Percentiles rank a stretch among this genome's conserved stretches.
These are phyloP conservation scores for Calonectria pseudoturangicola DNA, from an alignment of 2,329 filamentous ascomycete species.

Conservation along the genomic window DNA sequence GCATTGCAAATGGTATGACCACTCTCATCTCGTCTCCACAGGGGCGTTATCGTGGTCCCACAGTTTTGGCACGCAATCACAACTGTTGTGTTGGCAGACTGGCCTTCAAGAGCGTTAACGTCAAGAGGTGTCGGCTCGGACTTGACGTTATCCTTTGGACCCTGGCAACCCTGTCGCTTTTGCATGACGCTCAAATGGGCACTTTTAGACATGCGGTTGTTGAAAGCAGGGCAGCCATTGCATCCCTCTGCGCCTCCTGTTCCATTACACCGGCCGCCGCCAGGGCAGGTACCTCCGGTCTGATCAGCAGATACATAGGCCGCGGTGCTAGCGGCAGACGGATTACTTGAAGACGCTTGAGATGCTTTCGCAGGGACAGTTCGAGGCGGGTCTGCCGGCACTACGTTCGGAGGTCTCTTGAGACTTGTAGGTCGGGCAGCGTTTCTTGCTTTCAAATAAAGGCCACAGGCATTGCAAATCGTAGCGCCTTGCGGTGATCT, in stretches of 20 bases:
- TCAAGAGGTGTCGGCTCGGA: constrained; percentile 58
- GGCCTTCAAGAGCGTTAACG: constrained; percentile 59
- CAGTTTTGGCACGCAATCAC: constrained; percentile 98
- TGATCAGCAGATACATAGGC: constrained; percentile 88
- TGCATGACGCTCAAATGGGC: constrained; percentile 80
- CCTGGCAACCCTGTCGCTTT: constrained; percentile 62
- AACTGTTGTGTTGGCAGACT: constrained; percentile 58
- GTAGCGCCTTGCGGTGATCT: constrained; percentile 94
- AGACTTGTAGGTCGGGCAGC: constrained; percentile 92
- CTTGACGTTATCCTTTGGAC: constrained; percentile 49
- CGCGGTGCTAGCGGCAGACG: constrained; percentile 68
- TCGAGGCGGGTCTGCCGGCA: constrained; percentile 65
- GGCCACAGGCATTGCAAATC: constrained; percentile 97
- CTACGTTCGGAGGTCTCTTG: constrained; percentile 81
- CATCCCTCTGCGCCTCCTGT: constrained; percentile 97
- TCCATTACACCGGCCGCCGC: constrained; percentile 95
- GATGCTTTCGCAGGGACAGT: constrained; percentile 63
- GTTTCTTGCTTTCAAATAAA: constrained; percentile 96
- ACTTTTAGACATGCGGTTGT: constrained; percentile 94
- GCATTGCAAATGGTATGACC: constrained; percentile 99
- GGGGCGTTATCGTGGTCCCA: constrained; percentile 94
- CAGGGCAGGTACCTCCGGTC: constrained; percentile 92
- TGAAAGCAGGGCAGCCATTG: constrained; percentile 96
- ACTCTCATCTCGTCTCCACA: constrained; percentile 95
- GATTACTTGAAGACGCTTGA: constrained; percentile 63